A percentile compares a stretch with the other conserved stretches of the same genome.
Evolutionary conservation across 441 rosid species (phyloP).

Genomic region (Bocquillonia castaneifolia): DNA sequence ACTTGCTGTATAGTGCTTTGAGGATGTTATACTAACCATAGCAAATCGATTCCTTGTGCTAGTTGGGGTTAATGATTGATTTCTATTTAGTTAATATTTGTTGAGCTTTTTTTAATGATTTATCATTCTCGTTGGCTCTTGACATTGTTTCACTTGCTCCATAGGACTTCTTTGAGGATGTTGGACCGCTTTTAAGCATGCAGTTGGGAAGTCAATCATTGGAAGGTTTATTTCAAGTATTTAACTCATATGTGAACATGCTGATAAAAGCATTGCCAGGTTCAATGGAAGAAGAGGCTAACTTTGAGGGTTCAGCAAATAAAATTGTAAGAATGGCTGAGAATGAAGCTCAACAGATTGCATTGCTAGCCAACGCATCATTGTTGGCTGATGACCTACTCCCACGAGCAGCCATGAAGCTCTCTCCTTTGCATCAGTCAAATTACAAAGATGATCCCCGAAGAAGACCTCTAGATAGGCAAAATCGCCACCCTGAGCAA

Average conservation of each 20-base stretch:
- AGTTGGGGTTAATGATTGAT: not conserved
- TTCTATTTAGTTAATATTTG: not conserved
- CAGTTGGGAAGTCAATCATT: constrained; percentile 91
- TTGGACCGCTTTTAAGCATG: constrained; percentile 94
- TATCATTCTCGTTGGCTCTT: not conserved
- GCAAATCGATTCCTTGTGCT: not conserved
- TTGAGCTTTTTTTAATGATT: not conserved
- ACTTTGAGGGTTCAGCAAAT: constrained; percentile 69
- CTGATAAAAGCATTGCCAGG: constrained; percentile 91
- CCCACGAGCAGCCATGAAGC: constrained; percentile 98
- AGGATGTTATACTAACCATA: too few species aligned
- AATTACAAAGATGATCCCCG: constrained; percentile 60
- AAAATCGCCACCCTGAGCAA: constrained; percentile 95
- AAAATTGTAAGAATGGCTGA: constrained; percentile 94
- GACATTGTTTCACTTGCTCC: constrained; percentile 13
- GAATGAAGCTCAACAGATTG: constrained; percentile 90
- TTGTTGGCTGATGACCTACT: constrained; percentile 92
- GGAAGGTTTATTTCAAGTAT: constrained; percentile 92
- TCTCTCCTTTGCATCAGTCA: constrained; percentile 57
- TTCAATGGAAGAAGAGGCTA: constrained; percentile 91
- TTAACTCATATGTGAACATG: constrained; percentile 82
- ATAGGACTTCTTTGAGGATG: constrained; percentile 98
- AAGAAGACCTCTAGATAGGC: constrained; percentile 75
- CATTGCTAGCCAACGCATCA: constrained; percentile 95
- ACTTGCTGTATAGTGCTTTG: too few species aligned